These are phyloP conservation scores for Myriosclerotinia curreyana DNA, from an alignment of 2,329 filamentous ascomycete species.

Conservation along the genomic window DNA sequence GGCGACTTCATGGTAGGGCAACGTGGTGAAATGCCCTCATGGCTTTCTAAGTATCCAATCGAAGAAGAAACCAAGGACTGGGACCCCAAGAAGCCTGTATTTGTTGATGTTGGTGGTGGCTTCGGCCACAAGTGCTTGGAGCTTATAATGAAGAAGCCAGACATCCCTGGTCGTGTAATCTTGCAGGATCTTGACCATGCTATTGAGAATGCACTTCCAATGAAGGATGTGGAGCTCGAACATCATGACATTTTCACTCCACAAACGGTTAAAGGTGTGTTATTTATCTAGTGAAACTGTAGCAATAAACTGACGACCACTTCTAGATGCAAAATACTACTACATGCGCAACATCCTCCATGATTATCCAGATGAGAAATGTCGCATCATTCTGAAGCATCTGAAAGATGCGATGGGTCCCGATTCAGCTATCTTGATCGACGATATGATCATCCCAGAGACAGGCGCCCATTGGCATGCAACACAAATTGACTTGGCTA, in stretches of 20 bases:
- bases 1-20: slow-evolving; percentile 6
- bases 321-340: slow-evolving; percentile 36
- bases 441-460: slow-evolving; percentile 45
- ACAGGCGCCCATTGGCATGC: slow-evolving; percentile 38
- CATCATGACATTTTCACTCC: slow-evolving; percentile 35
- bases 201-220: slow-evolving; percentile 30
- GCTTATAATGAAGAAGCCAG: slow-evolving; percentile 38
- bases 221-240: slow-evolving; percentile 38
- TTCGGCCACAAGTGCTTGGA: slow-evolving; percentile 41
- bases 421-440: slow-evolving; percentile 41
- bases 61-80: slow-evolving; percentile 7
- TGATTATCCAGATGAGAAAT: slow-evolving; percentile 41
- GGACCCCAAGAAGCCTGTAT: slow-evolving; percentile 27
- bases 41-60: slow-evolving; percentile 1
- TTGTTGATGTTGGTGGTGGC: slow-evolving; percentile 45
- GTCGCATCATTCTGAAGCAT: slow-evolving; percentile 19
- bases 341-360: slow-evolving; percentile 44
- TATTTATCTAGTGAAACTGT: not conserved
- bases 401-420: slow-evolving; percentile 2
- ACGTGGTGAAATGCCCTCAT: slow-evolving; percentile 5
- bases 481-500: slow-evolving; percentile 40
- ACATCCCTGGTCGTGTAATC: slow-evolving; percentile 40
- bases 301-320: not conserved
- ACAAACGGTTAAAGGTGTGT: slow-evolving; percentile 34
- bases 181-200: slow-evolving; percentile 43